These are phyloP conservation scores for Trypanosomatidae sp. DNA, from an alignment of 208 protist genomes.

Conservation along the genomic window DNA sequence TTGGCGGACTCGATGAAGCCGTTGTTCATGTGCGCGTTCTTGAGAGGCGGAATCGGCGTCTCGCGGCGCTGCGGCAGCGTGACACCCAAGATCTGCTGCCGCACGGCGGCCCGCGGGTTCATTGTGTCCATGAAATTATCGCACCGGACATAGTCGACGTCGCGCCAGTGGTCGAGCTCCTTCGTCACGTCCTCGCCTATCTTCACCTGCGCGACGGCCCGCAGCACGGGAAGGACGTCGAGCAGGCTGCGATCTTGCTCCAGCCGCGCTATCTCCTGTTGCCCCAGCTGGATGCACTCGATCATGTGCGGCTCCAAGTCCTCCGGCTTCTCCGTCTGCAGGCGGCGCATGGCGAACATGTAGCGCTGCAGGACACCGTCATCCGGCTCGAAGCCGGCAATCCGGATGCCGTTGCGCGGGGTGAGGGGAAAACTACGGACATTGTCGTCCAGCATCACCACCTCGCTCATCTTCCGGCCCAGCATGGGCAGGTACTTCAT, in stretches of 20 bases:
- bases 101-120: slow-evolving; percentile 51
- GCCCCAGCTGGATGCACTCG: slow-evolving; percentile 29
- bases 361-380: slow-evolving; percentile 47
- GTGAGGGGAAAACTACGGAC: slow-evolving; percentile 86
- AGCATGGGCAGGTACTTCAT: slow-evolving; percentile 92
- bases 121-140: slow-evolving; percentile 83
- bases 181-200: slow-evolving; percentile 40
- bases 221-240: slow-evolving; percentile 80
- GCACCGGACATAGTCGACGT: slow-evolving; percentile 65
- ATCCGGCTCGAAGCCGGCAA: slow-evolving; percentile 60
- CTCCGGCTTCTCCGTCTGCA: slow-evolving; percentile 25
- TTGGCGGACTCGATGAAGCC: slow-evolving; percentile 57
- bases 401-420: slow-evolving; percentile 76
- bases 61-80: slow-evolving; percentile 33
- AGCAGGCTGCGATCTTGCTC: slow-evolving; percentile 54
- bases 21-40: slow-evolving; percentile 42
- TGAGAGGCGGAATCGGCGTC: slow-evolving; percentile 52
- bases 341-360: slow-evolving; percentile 28
- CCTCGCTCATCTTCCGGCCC: slow-evolving; percentile 54
- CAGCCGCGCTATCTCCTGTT: slow-evolving; percentile 44
- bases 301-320: slow-evolving; percentile 24
- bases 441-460: slow-evolving; percentile 89
- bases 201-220: slow-evolving; percentile 41
- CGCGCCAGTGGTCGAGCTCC: slow-evolving; percentile 86
- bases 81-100: slow-evolving; percentile 48